Percentiles rank a stretch among this genome's conserved stretches.
These are phyloP conservation scores for Exserohilum turcica DNA, from an alignment of 2,329 filamentous ascomycete genomes.

Conservation along the genomic window DNA sequence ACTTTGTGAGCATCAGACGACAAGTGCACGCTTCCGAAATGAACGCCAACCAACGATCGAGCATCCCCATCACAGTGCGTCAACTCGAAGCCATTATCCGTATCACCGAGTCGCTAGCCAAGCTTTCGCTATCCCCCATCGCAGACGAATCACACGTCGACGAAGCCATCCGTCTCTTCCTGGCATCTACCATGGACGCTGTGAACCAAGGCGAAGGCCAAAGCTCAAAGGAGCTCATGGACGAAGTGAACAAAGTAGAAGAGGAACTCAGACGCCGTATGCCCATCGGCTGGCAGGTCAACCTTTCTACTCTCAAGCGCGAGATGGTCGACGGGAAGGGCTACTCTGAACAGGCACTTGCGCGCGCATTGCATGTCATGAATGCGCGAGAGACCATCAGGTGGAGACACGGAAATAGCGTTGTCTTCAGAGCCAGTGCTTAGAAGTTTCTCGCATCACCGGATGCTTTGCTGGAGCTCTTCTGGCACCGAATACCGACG, in stretches of 20 bases:
- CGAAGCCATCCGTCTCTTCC: conserved; percentile 94
- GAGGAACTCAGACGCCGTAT: conserved; percentile 84
- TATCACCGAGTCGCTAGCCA: conserved; percentile 94
- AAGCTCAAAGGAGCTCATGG: conserved; percentile 85
- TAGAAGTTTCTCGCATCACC: background rate
- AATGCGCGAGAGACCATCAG: conserved; percentile 86
- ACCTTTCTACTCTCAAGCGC: conserved; percentile 78
- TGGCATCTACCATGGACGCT: conserved; percentile 97
- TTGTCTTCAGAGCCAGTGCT: conserved; percentile 30
- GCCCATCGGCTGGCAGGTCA: conserved; percentile 95
- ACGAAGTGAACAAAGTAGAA: conserved; percentile 85
- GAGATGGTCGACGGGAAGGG: conserved; percentile 93
- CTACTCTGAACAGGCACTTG: conserved; percentile 84
- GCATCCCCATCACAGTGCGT: conserved; percentile 95
- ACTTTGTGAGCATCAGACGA: conserved; percentile 94
- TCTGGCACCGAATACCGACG: background rate
- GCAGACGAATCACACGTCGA: conserved; percentile 93
- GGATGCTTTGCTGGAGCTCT: background rate
- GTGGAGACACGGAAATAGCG: conserved; percentile 67
- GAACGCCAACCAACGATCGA: conserved; percentile 86
- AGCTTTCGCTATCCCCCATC: conserved; percentile 82
- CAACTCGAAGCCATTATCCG: conserved; percentile 97
- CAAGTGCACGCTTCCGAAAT: conserved; percentile 92
- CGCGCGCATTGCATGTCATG: conserved; percentile 81
- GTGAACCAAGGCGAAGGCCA: conserved; percentile 83